Percentiles rank a stretch among this genome's conserved stretches.
Conservation (phyloP, 768 basidiomycete genomes). For the Suillus bovinus region DNA sequence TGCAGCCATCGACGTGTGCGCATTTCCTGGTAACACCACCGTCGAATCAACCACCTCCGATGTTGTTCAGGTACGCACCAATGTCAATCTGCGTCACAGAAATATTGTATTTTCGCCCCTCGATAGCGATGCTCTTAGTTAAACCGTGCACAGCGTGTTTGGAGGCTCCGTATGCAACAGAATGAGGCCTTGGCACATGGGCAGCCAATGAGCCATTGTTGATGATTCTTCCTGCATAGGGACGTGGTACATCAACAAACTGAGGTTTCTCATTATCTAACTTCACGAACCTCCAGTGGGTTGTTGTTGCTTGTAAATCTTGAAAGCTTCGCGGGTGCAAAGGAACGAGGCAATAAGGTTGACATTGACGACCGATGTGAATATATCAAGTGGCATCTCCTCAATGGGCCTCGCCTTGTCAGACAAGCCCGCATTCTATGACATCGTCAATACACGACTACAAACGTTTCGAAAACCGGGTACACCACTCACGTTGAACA, state of each 20-base stretch:
- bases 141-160: conserved; percentile 82
- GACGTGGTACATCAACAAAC: neutral
- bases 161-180: conserved; percentile 67
- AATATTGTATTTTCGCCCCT: conserved; percentile 73
- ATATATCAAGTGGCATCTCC: conserved; percentile 57
- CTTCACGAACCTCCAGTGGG: conserved; percentile 65
- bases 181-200: conserved; percentile 64
- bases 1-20: conserved; percentile 59
- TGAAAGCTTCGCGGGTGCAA: conserved; percentile 75
- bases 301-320: conserved; percentile 67
- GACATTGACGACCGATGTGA: conserved; percentile 64
- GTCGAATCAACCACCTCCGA: conserved; percentile 1
- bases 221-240: conserved; percentile 63
- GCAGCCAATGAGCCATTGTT: conserved; percentile 85
- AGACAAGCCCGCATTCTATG: conserved; percentile 74
- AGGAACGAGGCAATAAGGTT: conserved; percentile 76
- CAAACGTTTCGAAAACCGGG: neutral
- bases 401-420: conserved; percentile 54
- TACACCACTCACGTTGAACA: conserved; percentile 68
- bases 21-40: conserved; percentile 53
- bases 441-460: neutral
- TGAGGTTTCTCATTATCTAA: neutral
- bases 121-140: conserved; percentile 75
- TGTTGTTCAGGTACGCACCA: conserved; percentile 42
- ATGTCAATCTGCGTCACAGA: conserved; percentile 84